Percentiles rank a stretch among this genome's conserved stretches.
Conservation (phyloP, 495 filamentous ascomycete genomes). For the Penicillium malachiteum region DNA sequence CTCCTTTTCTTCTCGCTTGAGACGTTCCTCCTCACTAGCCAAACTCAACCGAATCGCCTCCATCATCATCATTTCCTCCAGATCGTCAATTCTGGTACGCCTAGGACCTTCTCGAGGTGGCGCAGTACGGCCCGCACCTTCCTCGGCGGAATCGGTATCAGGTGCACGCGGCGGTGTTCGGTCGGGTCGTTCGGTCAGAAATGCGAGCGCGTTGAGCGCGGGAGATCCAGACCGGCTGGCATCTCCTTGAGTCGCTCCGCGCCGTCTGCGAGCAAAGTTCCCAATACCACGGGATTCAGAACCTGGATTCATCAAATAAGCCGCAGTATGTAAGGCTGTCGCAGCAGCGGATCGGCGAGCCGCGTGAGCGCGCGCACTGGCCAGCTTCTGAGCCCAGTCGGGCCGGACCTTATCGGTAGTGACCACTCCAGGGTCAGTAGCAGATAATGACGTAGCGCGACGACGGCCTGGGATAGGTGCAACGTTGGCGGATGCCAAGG, state of each 20-base stretch:
- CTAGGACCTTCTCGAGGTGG: conserved; percentile 59
- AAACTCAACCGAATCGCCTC: conserved; percentile 89
- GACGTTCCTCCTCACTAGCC: conserved; percentile 86
- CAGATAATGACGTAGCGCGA: conserved; percentile 79
- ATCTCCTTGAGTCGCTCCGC: conserved; percentile 38
- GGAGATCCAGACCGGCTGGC: conserved; percentile 41
- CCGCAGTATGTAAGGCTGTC: conserved; percentile 91
- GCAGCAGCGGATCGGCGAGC: conserved; percentile 87
- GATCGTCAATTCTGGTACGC: conserved; percentile 71
- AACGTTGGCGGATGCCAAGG: conserved; percentile 42
- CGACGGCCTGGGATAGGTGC: conserved; percentile 47
- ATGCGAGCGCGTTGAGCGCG: conserved; percentile 51
- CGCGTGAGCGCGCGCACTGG: conserved; percentile 78
- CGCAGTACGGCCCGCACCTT: conserved; percentile 41
- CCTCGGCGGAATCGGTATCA: conserved; percentile 43
- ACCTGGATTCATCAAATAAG: conserved; percentile 78
- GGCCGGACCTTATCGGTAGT: conserved; percentile 89
- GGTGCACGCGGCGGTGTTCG: conserved; percentile 30
- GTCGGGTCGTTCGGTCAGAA: conserved; percentile 47
- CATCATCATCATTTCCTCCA: conserved; percentile 98
- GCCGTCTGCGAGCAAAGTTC: conserved; percentile 48
- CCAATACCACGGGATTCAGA: conserved; percentile 45
- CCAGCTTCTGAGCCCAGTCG: conserved; percentile 90
- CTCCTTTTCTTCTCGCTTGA: conserved; percentile 78
- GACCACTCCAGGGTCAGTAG: conserved; percentile 75